Base-by-base conservation (phyloP, 2,329 filamentous ascomycete genomes). In the Zasmidium cellare region DNA sequence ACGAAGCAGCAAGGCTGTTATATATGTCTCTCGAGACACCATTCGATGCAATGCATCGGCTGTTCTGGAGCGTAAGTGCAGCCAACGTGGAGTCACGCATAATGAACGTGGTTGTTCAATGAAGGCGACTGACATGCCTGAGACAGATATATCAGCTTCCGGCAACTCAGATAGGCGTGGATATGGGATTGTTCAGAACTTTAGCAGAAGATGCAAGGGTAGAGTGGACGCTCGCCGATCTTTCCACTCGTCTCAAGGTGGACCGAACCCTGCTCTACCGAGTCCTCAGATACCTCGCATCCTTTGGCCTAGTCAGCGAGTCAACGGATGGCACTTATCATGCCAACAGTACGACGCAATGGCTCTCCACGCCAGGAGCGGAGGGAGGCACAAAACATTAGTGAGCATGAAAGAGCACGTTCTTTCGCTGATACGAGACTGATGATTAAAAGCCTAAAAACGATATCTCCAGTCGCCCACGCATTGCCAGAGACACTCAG, bases 361-460 rank as follows among this genome's bases (percentile, higher is more conserved):
- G 56, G 56, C 56, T 61, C 12, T 47, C 59, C 5, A 61, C 56
- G 3, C 25, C 54, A 23, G 56, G 51, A 12, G 56, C 47, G 16
- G 59, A 61, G 31, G 55, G 52, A 3, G 59, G 56, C 16, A 47
- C 55, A 9, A 49, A 57, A 12, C 57, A 59, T 45, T 59, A 53
- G 48, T 56, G 28, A 22, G 46, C 22, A 16, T n/a, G n/a, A n/a
- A n/a, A n/a, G n/a, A n/a, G n/a, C n/a, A 50, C 51, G 12, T 56
- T 45, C 25, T 14, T 48, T 7, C 46, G 19, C 19, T 22, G 16
- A 14, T 7, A 3, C 16, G 6, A 28, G 25, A 28, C 25, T 28
- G 19, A 50, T 31, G 22, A 7, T 14, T 28, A 12, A 28, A 12
- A 50, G 47, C 47, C 25, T 50, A 5, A 16, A 25, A 22, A 50